A percentile compares a stretch with the other conserved stretches of the same genome.
These are phyloP conservation scores for Penicillium paxilli DNA, from an alignment of 495 filamentous ascomycete genomes.

Conservation along the genomic window DNA sequence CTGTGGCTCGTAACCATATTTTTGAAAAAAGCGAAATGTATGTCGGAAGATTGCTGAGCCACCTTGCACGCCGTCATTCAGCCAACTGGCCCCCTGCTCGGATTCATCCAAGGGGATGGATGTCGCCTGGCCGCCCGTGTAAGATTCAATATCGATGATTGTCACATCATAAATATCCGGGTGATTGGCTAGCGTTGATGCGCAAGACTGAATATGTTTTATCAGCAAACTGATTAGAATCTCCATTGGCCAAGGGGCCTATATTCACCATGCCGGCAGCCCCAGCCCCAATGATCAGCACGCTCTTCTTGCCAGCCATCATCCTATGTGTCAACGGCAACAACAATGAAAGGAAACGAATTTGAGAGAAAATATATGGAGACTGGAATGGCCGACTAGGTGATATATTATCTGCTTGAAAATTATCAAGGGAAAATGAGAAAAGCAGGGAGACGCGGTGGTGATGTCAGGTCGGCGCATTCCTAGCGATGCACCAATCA, in stretches of 20 bases:
- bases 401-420: neutral
- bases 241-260: neutral
- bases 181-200: conserved; percentile 70
- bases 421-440: neutral
- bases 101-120: conserved; percentile 70
- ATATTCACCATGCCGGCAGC: conserved; percentile 61
- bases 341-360: neutral
- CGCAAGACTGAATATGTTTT: conserved; percentile 59
- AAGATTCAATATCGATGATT: conserved; percentile 64
- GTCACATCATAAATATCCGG: conserved; percentile 74
- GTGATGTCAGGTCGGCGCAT: conserved; percentile 23
- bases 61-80: conserved; percentile 85
- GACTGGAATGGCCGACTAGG: neutral
- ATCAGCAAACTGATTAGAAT: conserved; percentile 4
- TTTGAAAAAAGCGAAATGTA: conserved; percentile 74
- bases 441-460: conserved; percentile 7
- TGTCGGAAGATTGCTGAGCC: conserved; percentile 79
- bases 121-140: conserved; percentile 80
- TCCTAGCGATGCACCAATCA: conserved; percentile 22
- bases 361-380: too few relatives aligned
- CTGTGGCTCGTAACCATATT: conserved; percentile 65
- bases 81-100: conserved; percentile 69
- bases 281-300: conserved; percentile 63
- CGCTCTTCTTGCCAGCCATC: conserved; percentile 27
- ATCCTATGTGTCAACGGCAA: neutral